Percentiles rank a stretch among this genome's conserved stretches.
These are phyloP conservation scores for Thymus quinquecostatus DNA, from an alignment of 257 asterid genomes.

Conservation along the genomic window DNA sequence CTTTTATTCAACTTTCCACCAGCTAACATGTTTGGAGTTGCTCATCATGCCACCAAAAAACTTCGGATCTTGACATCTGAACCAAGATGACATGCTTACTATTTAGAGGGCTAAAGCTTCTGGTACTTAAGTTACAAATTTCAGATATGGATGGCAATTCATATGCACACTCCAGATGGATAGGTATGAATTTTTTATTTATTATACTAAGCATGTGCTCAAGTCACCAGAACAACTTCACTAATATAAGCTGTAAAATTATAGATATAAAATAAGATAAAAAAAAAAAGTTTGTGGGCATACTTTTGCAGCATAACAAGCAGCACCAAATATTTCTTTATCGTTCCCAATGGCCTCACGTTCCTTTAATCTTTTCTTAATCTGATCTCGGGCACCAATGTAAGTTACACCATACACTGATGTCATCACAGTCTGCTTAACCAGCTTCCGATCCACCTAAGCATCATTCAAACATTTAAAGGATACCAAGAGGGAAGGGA, in stretches of 20 bases:
- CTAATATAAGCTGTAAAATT: neutral
- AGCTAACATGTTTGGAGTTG: conserved; percentile 2
- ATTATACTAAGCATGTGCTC: neutral
- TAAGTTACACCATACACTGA: neutral
- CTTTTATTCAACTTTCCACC: conserved; percentile 21
- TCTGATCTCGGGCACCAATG: neutral
- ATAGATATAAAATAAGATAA: neutral
- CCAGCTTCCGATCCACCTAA: neutral
- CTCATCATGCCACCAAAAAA: neutral
- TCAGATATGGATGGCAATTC: neutral
- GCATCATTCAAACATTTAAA: neutral
- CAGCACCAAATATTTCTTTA: conserved; percentile 68
- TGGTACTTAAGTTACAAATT: neutral
- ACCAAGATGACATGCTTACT: neutral
- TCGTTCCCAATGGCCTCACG: conserved; percentile 43
- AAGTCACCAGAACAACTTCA: conserved; percentile 19
- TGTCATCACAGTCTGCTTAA: neutral
- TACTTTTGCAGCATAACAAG: conserved; percentile 97
- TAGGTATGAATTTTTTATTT: too few species aligned
- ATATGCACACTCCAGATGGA: too few species aligned
- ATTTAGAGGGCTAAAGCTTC: too few species aligned
- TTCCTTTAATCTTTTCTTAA: neutral
- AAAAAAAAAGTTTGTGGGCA: conserved; percentile 12
- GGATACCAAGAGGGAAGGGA: too few species aligned
- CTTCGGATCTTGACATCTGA: neutral